Conservation (phyloP, 2,329 filamentous ascomycete genomes). For the Scytalidium sp. region DNA sequence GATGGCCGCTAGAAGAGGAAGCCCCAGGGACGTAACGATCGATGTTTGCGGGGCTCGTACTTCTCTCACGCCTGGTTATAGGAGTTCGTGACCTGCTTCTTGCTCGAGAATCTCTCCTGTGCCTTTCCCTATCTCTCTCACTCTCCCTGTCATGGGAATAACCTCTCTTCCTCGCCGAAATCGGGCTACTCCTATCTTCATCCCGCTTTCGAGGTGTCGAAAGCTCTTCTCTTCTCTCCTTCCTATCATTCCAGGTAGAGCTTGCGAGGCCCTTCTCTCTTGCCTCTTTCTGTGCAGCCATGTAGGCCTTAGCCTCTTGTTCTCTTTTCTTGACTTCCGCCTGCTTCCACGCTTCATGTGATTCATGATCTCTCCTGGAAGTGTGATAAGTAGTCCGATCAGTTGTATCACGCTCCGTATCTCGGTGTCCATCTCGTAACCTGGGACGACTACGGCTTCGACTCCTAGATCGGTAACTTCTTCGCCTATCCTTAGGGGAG, state of each 20-base stretch:
- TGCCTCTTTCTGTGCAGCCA: constrained; percentile 59
- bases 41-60: constrained; percentile 27
- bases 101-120: constrained; percentile 20
- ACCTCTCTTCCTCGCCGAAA: constrained; percentile 24
- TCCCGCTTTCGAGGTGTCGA: constrained; percentile 14
- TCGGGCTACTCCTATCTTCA: constrained; percentile 18
- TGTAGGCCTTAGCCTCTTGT: constrained; percentile 61
- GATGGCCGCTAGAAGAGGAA: constrained; percentile 12
- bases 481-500: constrained; percentile 16
- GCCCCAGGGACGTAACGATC: constrained; percentile 30
- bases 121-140: constrained; percentile 25
- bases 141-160: constrained; percentile 24
- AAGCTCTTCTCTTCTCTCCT: constrained; percentile 8
- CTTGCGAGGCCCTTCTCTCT: constrained; percentile 56
- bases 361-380: constrained; percentile 5
- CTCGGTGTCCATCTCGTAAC: constrained; percentile 15
- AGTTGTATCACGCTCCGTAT: constrained; percentile 13
- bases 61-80: constrained; percentile 22
- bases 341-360: constrained; percentile 44
- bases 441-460: constrained; percentile 14
- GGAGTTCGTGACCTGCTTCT: constrained; percentile 26
- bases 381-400: too few relatives aligned
- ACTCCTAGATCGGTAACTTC: constrained; percentile 19
- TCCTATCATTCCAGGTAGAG: constrained; percentile 35
- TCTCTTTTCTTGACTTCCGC: constrained; percentile 61